Evolutionary conservation across 208 protist species (phyloP).

Genomic region (Trypanosoma lewisi): DNA sequence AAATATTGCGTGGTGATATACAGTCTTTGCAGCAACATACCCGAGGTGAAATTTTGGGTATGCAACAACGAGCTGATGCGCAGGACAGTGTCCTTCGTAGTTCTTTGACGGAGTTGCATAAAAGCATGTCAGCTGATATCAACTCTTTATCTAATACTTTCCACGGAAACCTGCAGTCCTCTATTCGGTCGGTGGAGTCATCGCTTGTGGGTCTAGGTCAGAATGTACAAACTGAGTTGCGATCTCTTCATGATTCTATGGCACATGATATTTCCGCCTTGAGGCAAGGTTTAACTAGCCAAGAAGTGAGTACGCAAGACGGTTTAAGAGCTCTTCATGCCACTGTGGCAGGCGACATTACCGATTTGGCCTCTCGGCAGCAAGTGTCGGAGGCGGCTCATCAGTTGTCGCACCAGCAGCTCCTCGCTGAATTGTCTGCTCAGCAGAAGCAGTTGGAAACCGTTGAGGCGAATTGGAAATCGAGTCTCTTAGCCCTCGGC

Average conservation of each 20-base stretch:
- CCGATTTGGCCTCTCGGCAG: constrained; percentile 52
- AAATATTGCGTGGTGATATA: constrained; percentile 39
- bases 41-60: constrained; percentile 28
- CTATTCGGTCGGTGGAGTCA: constrained; percentile 30
- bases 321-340: constrained; percentile 46
- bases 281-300: constrained; percentile 37
- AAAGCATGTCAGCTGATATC: constrained; percentile 48
- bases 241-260: constrained; percentile 41
- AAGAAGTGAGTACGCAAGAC: constrained; percentile 32
- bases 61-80: constrained; percentile 50
- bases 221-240: constrained; percentile 47
- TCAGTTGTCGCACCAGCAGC: constrained; percentile 51
- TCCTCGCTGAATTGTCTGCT: constrained; percentile 69
- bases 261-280: constrained; percentile 39
- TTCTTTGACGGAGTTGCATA: constrained; percentile 58
- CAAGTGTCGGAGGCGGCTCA: constrained; percentile 57
- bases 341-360: constrained; percentile 54
- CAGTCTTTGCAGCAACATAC: constrained; percentile 60
- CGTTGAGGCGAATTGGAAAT: constrained; percentile 74
- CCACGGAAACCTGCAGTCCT: constrained; percentile 33
- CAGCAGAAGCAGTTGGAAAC: constrained; percentile 69
- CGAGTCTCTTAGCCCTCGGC: constrained; percentile 62
- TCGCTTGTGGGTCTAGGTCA: constrained; percentile 56
- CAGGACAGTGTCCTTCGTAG: constrained; percentile 52
- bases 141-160: constrained; percentile 28